Percentiles rank a stretch among this genome's conserved stretches.
Conservation (phyloP, 352 stramenopile genomes). For the Phytophthora meadii region DNA sequence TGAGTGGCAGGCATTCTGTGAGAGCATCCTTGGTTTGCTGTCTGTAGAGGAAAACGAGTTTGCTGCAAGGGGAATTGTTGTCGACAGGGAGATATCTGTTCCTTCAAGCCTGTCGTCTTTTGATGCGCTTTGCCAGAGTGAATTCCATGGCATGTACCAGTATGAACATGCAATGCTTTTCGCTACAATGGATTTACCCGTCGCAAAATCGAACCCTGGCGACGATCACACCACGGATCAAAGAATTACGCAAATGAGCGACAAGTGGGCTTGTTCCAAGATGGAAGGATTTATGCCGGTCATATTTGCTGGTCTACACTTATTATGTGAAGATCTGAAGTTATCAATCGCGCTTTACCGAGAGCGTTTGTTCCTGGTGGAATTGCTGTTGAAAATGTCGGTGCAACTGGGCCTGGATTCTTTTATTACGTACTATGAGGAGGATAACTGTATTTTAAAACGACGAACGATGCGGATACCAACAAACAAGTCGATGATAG, state of each 20-base stretch:
- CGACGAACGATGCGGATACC: neutral
- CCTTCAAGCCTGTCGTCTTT: slow-evolving; percentile 37
- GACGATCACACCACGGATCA: neutral
- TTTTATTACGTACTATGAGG: slow-evolving; percentile 62
- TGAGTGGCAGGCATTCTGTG: slow-evolving; percentile 43
- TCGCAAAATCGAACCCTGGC: neutral
- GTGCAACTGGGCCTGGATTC: slow-evolving; percentile 32
- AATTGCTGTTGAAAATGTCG: slow-evolving; percentile 48
- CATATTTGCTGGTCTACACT: slow-evolving; percentile 66
- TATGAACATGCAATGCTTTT: slow-evolving; percentile 54
- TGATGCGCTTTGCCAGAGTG: slow-evolving; percentile 46
- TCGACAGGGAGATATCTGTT: slow-evolving; percentile 9
- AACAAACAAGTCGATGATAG: neutral
- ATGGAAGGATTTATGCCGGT: slow-evolving; percentile 22
- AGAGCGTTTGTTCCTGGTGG: slow-evolving; percentile 44
- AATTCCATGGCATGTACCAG: slow-evolving; percentile 56
- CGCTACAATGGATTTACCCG: slow-evolving; percentile 39
- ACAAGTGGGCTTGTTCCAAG: neutral
- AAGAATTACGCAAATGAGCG: neutral
- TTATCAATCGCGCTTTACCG: slow-evolving; percentile 48
- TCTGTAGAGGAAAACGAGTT: neutral
- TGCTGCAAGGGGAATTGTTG: neutral
- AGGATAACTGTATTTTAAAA: slow-evolving; percentile 41
- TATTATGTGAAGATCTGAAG: slow-evolving; percentile 77
- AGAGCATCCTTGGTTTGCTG: slow-evolving; percentile 25